phyloP scores from a whole-genome alignment of 352 stramenopile genomes.

The Globisporangium polare region DNA sequence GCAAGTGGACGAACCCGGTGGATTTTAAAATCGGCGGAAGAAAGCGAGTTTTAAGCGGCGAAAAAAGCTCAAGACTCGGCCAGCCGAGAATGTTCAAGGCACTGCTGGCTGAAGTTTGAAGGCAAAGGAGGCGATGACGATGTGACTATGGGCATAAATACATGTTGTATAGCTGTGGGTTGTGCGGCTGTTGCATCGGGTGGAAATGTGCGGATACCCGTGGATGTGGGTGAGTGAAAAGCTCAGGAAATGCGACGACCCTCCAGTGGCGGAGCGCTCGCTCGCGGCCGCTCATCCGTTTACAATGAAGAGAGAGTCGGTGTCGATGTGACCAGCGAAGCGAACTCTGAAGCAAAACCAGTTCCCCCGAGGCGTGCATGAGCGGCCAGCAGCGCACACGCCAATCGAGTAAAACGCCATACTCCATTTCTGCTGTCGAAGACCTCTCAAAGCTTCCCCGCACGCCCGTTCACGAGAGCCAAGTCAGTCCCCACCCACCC shows the following conservation, averaged over 20 bases:
- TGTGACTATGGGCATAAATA: background rate
- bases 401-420: conserved; percentile 1
- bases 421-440: background rate
- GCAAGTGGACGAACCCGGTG: background rate
- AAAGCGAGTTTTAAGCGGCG: background rate
- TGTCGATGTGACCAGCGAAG: background rate
- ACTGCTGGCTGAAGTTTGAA: background rate
- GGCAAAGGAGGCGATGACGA: background rate
- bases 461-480: background rate
- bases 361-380: background rate
- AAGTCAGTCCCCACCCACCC: background rate
- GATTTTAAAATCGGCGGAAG: background rate
- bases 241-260: background rate
- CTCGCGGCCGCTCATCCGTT: background rate
- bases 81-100: background rate
- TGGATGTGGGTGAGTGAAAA: background rate
- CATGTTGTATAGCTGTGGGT: background rate
- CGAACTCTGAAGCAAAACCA: conserved; percentile 10
- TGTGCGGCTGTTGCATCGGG: background rate
- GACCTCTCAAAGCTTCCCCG: background rate
- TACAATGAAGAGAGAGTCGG: conserved; percentile 8
- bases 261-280: background rate
- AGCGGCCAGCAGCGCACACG: conserved; percentile 1
- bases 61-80: background rate
- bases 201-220: background rate